Percentiles rank a stretch among this genome's conserved stretches.
These are phyloP conservation scores for Neocallimastix lanati DNA, from an alignment of 192 early-diverging fungal species.

Conservation along the genomic window DNA sequence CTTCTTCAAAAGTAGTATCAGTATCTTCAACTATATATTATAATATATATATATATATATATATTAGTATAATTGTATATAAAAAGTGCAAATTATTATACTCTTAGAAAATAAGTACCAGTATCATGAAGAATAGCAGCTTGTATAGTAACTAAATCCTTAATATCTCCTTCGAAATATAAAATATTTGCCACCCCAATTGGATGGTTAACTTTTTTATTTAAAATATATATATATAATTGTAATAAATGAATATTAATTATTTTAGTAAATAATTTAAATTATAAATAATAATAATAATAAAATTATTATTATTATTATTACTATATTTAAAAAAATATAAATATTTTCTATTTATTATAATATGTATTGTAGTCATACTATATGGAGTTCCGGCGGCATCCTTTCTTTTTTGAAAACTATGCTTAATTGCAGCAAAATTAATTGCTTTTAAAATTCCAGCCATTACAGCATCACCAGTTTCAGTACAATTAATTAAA, in stretches of 20 bases:
- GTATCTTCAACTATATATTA: constrained; percentile 32
- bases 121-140: constrained; percentile 50
- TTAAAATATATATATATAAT: no score
- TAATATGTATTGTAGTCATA: constrained; percentile 41
- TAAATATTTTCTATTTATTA: no score
- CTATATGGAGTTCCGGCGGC: constrained; percentile 34
- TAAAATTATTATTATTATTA: background rate
- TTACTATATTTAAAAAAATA: background rate
- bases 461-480: background rate
- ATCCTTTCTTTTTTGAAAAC: constrained; percentile 29
- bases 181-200: background rate
- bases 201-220: background rate
- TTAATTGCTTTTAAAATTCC: constrained; percentile 10
- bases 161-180: constrained; percentile 20
- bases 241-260: no score
- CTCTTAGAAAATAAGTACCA: background rate
- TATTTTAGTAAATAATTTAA: no score
- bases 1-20: constrained; percentile 35
- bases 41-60: no score
- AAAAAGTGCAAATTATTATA: no score
- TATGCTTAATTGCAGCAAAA: constrained; percentile 36
- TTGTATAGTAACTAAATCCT: constrained; percentile 17
- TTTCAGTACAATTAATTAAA: background rate
- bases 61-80: no score
- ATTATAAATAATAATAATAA: no score